Base-by-base conservation (phyloP, 2,329 filamentous ascomycete genomes). In the Botrytis squamosa region DNA sequence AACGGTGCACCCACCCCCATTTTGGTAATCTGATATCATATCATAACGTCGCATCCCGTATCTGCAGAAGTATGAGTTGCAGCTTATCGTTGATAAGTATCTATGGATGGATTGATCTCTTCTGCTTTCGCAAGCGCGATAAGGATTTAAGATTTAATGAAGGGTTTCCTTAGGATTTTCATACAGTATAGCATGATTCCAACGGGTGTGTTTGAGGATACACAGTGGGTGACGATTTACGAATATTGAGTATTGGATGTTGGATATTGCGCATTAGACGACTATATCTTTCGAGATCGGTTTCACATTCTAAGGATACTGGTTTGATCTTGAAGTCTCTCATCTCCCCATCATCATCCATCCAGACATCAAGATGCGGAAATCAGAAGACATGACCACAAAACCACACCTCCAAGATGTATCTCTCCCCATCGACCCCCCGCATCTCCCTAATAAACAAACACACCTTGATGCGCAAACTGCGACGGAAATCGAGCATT, bases 401-500 rank as follows among this genome's bases (percentile, higher is more conserved):
- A 14, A n/a, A 40, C n/a, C 42, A 36, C 4, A 42, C 16, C 5
- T 63, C 22, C 60, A n/a, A 62, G 22, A 25, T 38, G 20, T 12
- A 66, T 66, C 42, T 3, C 52, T 29, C 14, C n/a, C 52, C 57
- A 38, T 38, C 29, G 4, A 3, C 10, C 9, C 57, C 20, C 9
- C 57, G 8, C 33, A 60, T 36, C 18, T 25, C 29, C 12, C 40
- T 33, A 36, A 42, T 40, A 64, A 64, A 71, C 29, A 40, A 49
- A 9, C n/a, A 4, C 55, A 44, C 14, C 12, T 33, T 9, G 69
- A 71, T n/a, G 57, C 69, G 4, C 69, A 63, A 73, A 8, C 59
- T 44, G 76, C 76, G 1, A 76, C 76, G 1, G 75, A 77, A n/a
- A 68, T 71, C 22, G 77, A 79, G 52, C 78, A 79, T 65, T 60